phyloP scores from a whole-genome alignment of 805 yeast species.

The Cyberlindnera americana region DNA sequence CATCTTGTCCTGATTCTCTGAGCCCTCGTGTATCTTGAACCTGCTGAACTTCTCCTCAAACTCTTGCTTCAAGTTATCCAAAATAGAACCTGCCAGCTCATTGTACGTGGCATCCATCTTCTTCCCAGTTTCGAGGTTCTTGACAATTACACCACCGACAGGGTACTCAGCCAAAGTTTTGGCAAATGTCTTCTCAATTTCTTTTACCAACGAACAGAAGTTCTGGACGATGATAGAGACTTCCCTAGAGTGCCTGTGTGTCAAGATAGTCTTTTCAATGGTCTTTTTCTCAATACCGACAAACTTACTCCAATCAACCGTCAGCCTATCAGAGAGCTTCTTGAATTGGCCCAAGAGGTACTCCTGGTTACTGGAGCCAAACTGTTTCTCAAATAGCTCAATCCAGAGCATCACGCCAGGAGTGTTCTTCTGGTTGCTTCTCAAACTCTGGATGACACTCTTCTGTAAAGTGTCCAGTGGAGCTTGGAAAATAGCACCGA shows the following conservation, averaged over 20 bases:
- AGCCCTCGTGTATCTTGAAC: slow-evolving; percentile 18
- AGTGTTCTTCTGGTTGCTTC: slow-evolving; percentile 37
- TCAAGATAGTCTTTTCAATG: slow-evolving; percentile 37
- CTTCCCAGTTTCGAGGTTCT: slow-evolving; percentile 22
- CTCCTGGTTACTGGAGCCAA: slow-evolving; percentile 59
- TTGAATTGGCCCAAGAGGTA: slow-evolving; percentile 49
- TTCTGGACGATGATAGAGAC: slow-evolving; percentile 44
- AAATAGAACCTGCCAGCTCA: slow-evolving; percentile 28
- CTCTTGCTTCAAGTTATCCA: slow-evolving; percentile 29
- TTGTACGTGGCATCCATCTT: slow-evolving; percentile 30
- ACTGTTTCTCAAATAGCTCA: slow-evolving; percentile 35
- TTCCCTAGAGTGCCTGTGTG: slow-evolving; percentile 35
- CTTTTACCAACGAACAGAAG: slow-evolving; percentile 43
- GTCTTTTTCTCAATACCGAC: slow-evolving; percentile 49
- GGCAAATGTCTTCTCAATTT: slow-evolving; percentile 31
- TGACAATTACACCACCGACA: slow-evolving; percentile 6
- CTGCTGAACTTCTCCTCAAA: slow-evolving; percentile 18
- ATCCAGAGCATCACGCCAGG: slow-evolving; percentile 42
- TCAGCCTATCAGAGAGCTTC: slow-evolving; percentile 49
- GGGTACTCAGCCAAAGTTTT: slow-evolving; percentile 13
- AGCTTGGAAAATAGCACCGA: slow-evolving; percentile 44
- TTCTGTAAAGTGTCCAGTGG: slow-evolving; percentile 29
- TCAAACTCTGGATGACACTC: slow-evolving; percentile 32
- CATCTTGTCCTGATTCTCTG: slow-evolving; percentile 31
- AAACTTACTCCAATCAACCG: slow-evolving; percentile 55